Base-by-base conservation (phyloP, 805 yeast species). In the Metschnikowia baotianmanensis region DNA sequence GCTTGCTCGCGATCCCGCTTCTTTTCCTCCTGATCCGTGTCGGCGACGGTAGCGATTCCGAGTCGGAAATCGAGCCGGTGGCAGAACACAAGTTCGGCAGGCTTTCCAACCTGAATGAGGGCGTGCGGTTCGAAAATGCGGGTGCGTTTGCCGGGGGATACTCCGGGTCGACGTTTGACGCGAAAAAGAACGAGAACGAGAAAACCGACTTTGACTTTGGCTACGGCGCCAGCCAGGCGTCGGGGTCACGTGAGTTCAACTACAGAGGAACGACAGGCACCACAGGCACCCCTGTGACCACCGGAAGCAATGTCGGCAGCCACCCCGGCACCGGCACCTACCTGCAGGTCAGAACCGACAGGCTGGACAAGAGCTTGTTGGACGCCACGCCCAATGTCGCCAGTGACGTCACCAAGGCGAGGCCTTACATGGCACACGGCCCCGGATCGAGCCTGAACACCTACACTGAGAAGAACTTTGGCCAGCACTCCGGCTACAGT, bases 1-100 rank as follows among this genome's bases (percentile, higher is more conserved):
- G 72, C 40, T 62, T 85, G 43, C 39, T 79, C 2, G 61, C 80
- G 2, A 45, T 82, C 2, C 76, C 84, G 5, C 58, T 78, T 30
- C 63, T 76, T 22, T 68, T 76, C 36, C 42, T 66, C 13, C 52
- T 58, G 4, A 54, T 60, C 30, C 52, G 52, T 22, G 50, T 77
- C 20, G 70, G 17, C 31, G 50, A 46, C 47, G 48, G 36, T 45
- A 32, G 38, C 9, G 46, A 45, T 5, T 47, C 42, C n/a, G 52
- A 53, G 17, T 34, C 50, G 5, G 46, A 43, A 13, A 51, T 46
- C 12, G 53, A 49, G 9, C 54, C 37, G 2, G 47, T 42, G n/a
- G 57, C 45, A 1, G 52, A 38, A 20, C 56, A 51, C 23, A 36
- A 38, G 34, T 47, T 42, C 33, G 53, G 50, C 19, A 45, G 42